A percentile compares a stretch with the other conserved stretches of the same genome.
These are phyloP conservation scores for Microstegium vimineum DNA, from an alignment of 176 grass and related monocot genomes.

Conservation along the genomic window DNA sequence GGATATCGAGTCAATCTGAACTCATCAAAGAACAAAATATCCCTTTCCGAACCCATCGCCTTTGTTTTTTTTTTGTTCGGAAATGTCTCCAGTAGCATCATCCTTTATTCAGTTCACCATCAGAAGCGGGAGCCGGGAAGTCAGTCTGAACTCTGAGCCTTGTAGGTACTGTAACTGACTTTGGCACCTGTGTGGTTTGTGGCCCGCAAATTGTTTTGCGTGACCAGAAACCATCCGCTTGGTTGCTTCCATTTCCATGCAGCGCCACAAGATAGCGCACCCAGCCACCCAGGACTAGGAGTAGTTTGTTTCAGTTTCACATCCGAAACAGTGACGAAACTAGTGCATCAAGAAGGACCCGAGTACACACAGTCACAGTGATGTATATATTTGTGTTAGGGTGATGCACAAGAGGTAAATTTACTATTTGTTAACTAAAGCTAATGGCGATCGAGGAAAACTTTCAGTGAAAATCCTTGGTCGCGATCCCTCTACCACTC, in stretches of 20 bases:
- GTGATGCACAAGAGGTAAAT: too few relatives aligned
- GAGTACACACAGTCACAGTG: too few relatives aligned
- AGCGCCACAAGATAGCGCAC: neutral
- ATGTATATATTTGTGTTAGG: too few relatives aligned
- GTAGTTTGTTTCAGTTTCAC: neutral
- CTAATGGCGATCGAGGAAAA: neutral
- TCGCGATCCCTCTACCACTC: too few relatives aligned
- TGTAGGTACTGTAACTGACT: neutral
- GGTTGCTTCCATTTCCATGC: neutral
- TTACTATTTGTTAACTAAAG: too few relatives aligned
- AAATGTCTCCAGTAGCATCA: too few relatives aligned
- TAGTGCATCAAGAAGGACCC: too few relatives aligned
- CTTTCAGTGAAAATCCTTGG: neutral
- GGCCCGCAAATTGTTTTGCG: neutral
- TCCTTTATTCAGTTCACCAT: neutral
- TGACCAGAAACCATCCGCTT: neutral
- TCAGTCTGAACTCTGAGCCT: neutral
- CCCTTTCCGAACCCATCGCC: neutral
- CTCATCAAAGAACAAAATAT: neutral
- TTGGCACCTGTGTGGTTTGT: neutral
- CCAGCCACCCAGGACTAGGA: too few relatives aligned
- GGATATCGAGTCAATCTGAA: neutral
- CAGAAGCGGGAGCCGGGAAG: neutral
- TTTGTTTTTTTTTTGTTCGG: too few relatives aligned
- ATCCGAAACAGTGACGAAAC: too few relatives aligned